Evolutionary conservation across 2,329 filamentous ascomycete genomes (phyloP), one percentile per base, ranked within the genome.

Genomic region (Trichoderma sp.): DNA sequence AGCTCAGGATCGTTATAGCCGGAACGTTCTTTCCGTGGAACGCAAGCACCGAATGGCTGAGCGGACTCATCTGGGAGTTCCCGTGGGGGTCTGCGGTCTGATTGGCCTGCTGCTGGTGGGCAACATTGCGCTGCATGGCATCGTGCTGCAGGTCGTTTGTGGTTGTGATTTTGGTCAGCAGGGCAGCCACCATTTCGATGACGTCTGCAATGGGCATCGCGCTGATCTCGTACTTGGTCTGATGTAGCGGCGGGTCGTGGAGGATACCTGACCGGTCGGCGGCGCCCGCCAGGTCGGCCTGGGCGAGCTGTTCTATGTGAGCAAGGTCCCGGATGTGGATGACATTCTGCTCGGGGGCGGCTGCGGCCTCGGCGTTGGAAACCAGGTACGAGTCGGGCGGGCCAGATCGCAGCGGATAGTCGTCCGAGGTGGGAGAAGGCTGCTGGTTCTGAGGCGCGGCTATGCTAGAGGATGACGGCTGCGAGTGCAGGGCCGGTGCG

Each of bases 21-120:
- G 96, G 96, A 12, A 98, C 93, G 75, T 99, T 99, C 83, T 98
- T 98, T 75, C 96, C 96, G 79, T 99, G 96, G 77, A 99, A 99
- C 14, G 96, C 95, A 51, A 99, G 87, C 3, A 99, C 95, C 70
- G 87, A 89, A 73, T 87, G 87, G 75, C 85, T 88, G 39, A 89
- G 78, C 4, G 87, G 86, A 73, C 86, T 88, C 80, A 87, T 86
- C 86, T 93, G 75, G 84, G 92, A 75, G 87, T 92, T 80, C 18
- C 81, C 81, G 51, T 82, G 81, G 5, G 79, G 75, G 43, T 86
- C 85, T 74, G 81, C 83, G 58, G 83, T 81, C 74, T 83, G 82
- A 74, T 79, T 84, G 60, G 86, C 87, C 74, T 88, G 87, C 71
- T 88, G 86, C 73, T 88, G 86, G 72, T 89, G 87, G n/a, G 85